Evolutionary conservation across 2,329 filamentous ascomycete genomes (phyloP).

Genomic region (Aureobasidium sp.): DNA sequence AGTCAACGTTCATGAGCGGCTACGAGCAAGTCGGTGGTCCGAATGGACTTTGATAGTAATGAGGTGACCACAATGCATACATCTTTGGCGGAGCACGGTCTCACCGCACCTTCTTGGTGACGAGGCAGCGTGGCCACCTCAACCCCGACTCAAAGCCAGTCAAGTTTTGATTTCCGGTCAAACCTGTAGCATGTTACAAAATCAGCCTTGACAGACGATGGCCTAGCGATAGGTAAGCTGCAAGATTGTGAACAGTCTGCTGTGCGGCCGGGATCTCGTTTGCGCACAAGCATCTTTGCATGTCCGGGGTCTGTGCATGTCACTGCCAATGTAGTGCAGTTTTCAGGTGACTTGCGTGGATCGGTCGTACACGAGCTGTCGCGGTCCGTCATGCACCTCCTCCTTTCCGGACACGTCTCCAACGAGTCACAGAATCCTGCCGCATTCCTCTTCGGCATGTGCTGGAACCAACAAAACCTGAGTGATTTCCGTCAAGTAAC

Average conservation of each 20-base stretch:
- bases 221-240: conserved; percentile 3
- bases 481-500: neutral
- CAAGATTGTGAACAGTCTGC: conserved; percentile 3
- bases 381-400: neutral
- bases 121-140: conserved; percentile 11
- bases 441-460: neutral
- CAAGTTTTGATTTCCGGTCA: neutral
- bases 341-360: neutral
- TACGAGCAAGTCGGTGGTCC: conserved; percentile 1
- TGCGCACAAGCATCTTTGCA: conserved; percentile 1
- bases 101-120: conserved; percentile 8
- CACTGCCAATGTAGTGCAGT: conserved; percentile 6
- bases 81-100: conserved; percentile 6
- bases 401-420: neutral
- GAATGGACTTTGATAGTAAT: neutral
- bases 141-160: neutral
- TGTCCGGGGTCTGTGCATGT: conserved; percentile 4
- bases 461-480: conserved; percentile 1
- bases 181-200: conserved; percentile 9
- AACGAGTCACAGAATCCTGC: neutral
- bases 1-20: conserved; percentile 4
- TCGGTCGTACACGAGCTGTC: conserved; percentile 1
- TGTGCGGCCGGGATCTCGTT: conserved; percentile 7
- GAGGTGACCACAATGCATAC: conserved; percentile 10
- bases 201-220: neutral